Conservation (phyloP, 306 rosid species). For the Rosa multiflora region DNA sequence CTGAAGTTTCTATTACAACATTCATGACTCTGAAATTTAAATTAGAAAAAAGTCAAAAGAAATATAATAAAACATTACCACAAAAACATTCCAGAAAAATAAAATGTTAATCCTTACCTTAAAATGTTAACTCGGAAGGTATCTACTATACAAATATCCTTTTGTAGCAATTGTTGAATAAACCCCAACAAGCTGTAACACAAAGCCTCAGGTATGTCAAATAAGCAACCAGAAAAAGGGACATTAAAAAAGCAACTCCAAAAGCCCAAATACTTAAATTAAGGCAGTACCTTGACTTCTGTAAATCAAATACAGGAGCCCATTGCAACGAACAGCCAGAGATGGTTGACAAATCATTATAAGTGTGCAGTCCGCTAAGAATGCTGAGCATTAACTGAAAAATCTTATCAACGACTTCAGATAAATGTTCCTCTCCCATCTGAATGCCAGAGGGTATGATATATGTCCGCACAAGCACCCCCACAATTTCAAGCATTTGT, state of each 20-base stretch:
- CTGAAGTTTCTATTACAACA: constrained; percentile 56
- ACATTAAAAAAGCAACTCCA: constrained; percentile 1
- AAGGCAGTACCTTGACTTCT: constrained; percentile 52
- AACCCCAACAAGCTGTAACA: constrained; percentile 68
- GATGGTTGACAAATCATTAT: constrained; percentile 41
- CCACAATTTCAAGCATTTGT: constrained; percentile 55
- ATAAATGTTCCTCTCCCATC: constrained; percentile 37
- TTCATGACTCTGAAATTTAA: constrained; percentile 57
- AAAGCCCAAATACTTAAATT: constrained; percentile 13
- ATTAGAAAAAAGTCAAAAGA: constrained; percentile 24
- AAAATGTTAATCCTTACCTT: constrained; percentile 49
- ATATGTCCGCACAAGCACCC: constrained; percentile 42
- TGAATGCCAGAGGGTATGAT: constrained; percentile 38
- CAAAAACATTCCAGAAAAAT: constrained; percentile 19
- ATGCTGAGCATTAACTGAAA: constrained; percentile 62
- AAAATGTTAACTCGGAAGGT: constrained; percentile 51
- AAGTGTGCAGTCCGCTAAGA: constrained; percentile 61
- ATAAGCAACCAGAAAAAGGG: background rate
- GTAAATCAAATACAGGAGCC: constrained; percentile 66
- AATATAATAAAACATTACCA: constrained; percentile 9
- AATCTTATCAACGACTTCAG: constrained; percentile 50
- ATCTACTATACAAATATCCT: constrained; percentile 44
- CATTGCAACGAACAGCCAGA: constrained; percentile 65
- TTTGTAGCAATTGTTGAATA: constrained; percentile 50
- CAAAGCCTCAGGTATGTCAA: constrained; percentile 35